Percentiles rank a stretch among this genome's conserved stretches.
phyloP scores from a whole-genome alignment of 2,329 filamentous ascomycete genomes.

The Epichloe gansuensis region DNA sequence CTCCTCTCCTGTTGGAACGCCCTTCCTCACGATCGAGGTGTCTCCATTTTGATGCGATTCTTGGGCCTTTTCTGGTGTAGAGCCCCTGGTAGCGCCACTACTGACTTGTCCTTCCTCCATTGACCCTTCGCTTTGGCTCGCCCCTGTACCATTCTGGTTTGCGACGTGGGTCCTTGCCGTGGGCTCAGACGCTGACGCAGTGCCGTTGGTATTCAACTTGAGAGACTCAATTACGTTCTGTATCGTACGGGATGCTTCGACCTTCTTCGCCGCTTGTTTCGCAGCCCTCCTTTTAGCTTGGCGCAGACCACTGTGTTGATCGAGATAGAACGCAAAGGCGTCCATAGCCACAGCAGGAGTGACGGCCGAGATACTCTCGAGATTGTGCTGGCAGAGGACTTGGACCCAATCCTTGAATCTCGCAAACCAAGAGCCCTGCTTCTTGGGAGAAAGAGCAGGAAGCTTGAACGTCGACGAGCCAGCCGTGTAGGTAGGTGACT shows the following conservation, averaged over 20 bases:
- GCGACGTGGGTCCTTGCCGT: not conserved
- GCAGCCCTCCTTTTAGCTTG: conserved; percentile 20
- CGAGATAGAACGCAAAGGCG: conserved; percentile 21
- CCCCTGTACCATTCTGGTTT: not conserved
- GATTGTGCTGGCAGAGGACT: conserved; percentile 18
- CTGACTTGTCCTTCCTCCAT: conserved; percentile 1
- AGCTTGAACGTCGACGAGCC: conserved; percentile 14
- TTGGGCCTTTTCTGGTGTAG: not conserved
- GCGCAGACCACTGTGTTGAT: conserved; percentile 18
- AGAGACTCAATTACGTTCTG: conserved; percentile 12
- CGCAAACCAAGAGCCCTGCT: conserved; percentile 21
- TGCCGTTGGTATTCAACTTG: not conserved
- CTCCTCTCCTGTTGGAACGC: conserved; percentile 18
- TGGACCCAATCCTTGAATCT: conserved; percentile 24
- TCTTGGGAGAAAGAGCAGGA: conserved; percentile 15
- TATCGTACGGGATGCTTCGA: conserved; percentile 15
- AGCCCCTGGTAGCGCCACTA: conserved; percentile 1
- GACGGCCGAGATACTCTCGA: conserved; percentile 11
- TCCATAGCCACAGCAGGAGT: conserved; percentile 13
- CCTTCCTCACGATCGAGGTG: conserved; percentile 9
- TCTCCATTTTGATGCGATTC: not conserved
- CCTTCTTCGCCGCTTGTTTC: conserved; percentile 17
- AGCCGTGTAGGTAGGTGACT: conserved; percentile 12
- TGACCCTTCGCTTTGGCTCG: not conserved
- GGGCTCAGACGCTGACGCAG: not conserved